Evolutionary conservation across 1,139 yeast genomes (phyloP).

Genomic region (Candida pseudocylindracea): DNA sequence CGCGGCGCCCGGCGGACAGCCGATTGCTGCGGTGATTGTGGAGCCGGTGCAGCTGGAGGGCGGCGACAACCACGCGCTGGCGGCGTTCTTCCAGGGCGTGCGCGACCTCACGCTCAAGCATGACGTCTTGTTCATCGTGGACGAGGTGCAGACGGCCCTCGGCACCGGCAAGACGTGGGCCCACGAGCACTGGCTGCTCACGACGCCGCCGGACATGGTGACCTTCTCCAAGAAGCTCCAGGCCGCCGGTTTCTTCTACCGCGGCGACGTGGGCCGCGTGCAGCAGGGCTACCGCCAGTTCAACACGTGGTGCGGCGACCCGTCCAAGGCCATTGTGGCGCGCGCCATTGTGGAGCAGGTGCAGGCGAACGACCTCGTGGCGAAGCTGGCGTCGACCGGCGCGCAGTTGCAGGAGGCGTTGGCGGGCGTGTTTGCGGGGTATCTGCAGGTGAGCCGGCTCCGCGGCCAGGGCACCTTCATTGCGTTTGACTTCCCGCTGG

Average conservation of each 20-base stretch:
- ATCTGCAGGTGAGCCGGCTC: conserved; percentile 21
- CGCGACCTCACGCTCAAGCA: conserved; percentile 39
- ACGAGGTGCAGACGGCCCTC: conserved; percentile 60
- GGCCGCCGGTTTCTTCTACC: conserved; percentile 59
- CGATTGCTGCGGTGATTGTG: conserved; percentile 44
- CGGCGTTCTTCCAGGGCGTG: conserved; percentile 37
- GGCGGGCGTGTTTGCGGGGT: conserved; percentile 15
- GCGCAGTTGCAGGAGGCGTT: conserved; percentile 29
- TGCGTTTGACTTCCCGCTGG: conserved; percentile 42
- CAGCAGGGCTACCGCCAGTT: conserved; percentile 50
- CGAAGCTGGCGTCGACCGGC: conserved; percentile 32
- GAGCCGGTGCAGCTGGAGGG: conserved; percentile 66
- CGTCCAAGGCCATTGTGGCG: conserved; percentile 43
- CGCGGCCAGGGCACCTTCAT: conserved; percentile 61
- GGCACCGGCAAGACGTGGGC: conserved; percentile 58
- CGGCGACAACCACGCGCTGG: conserved; percentile 50
- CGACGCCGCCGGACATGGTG: conserved; percentile 49
- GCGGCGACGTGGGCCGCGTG: conserved; percentile 37
- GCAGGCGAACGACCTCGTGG: conserved; percentile 23
- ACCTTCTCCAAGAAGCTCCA: conserved; percentile 63
- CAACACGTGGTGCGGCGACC: conserved; percentile 77
- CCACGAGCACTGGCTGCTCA: conserved; percentile 45
- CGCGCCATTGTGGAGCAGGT: conserved; percentile 42
- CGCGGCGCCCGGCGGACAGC: conserved; percentile 2
- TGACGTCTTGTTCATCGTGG: conserved; percentile 39